Evolutionary conservation across 345 rosid species (phyloP).

Genomic region (Euphorbia lathyris): DNA sequence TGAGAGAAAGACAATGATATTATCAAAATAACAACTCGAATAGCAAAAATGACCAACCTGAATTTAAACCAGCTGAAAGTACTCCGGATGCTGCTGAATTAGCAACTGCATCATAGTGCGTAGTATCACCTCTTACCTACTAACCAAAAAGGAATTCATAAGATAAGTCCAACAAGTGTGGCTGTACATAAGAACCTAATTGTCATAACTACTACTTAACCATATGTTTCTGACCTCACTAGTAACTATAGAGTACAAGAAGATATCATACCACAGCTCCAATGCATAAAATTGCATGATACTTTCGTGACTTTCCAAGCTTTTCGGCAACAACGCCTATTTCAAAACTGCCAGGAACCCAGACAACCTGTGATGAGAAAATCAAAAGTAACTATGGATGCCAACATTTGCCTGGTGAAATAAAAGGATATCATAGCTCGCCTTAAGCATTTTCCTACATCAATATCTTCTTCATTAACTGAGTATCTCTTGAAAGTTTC

Average conservation of each 20-base stretch:
- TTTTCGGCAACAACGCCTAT: slow-evolving; percentile 65
- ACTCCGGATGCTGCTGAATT: slow-evolving; percentile 97
- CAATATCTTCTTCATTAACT: slow-evolving; percentile 74
- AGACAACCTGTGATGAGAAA: slow-evolving; percentile 57
- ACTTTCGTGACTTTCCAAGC: slow-evolving; percentile 75
- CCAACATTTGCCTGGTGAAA: slow-evolving; percentile 2
- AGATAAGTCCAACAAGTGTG: slow-evolving; percentile 15
- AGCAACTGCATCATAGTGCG: slow-evolving; percentile 95
- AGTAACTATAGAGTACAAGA: background rate
- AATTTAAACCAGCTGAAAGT: slow-evolving; percentile 88
- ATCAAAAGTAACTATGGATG: background rate
- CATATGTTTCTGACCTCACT: background rate
- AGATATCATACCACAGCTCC: slow-evolving; percentile 89
- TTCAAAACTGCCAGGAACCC: slow-evolving; percentile 98
- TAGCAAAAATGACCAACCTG: slow-evolving; percentile 48
- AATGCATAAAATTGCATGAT: slow-evolving; percentile 72
- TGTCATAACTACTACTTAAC: background rate
- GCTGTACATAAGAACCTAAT: background rate
- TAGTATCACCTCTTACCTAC: slow-evolving; percentile 92
- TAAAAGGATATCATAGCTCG: background rate
- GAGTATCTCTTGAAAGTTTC: slow-evolving; percentile 79
- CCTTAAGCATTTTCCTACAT: slow-evolving; percentile 35
- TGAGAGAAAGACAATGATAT: background rate
- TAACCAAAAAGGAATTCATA: slow-evolving; percentile 15
- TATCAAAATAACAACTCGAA: background rate